Conservation (phyloP, 495 filamentous ascomycete genomes). For the Penicillium atrosanguineum region DNA sequence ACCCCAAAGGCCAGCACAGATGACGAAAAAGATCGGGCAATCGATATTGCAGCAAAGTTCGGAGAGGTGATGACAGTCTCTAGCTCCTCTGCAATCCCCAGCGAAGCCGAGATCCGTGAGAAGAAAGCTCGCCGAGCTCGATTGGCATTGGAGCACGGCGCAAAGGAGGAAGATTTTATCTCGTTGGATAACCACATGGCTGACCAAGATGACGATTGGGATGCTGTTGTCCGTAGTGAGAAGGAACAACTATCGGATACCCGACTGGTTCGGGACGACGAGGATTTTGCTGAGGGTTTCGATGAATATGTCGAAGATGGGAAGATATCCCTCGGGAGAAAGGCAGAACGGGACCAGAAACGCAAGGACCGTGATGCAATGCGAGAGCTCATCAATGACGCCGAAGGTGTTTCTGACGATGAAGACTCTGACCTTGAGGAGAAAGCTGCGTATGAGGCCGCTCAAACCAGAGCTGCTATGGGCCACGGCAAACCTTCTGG, state of each 20-base stretch:
- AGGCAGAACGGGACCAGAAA: slow-evolving; percentile 74
- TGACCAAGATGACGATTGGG: slow-evolving; percentile 44
- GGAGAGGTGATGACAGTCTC: slow-evolving; percentile 46
- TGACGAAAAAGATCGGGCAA: slow-evolving; percentile 54
- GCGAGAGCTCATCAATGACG: slow-evolving; percentile 78
- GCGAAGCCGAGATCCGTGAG: slow-evolving; percentile 83
- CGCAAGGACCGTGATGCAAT: slow-evolving; percentile 70
- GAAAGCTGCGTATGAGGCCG: slow-evolving; percentile 80
- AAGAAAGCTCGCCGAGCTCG: slow-evolving; percentile 86
- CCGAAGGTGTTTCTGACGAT: slow-evolving; percentile 61
- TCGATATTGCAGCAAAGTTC: slow-evolving; percentile 69
- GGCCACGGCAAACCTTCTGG: slow-evolving; percentile 54
- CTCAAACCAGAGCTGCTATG: slow-evolving; percentile 81
- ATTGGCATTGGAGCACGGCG: slow-evolving; percentile 66
- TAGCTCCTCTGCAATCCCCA: slow-evolving; percentile 59
- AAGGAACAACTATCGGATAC: slow-evolving; percentile 52
- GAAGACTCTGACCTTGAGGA: slow-evolving; percentile 81
- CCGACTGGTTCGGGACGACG: slow-evolving; percentile 80
- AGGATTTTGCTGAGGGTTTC: slow-evolving; percentile 93
- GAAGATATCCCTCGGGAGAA: slow-evolving; percentile 70
- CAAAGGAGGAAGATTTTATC: slow-evolving; percentile 77
- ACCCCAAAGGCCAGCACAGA: slow-evolving; percentile 60
- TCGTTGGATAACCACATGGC: slow-evolving; percentile 52
- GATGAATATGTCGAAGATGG: slow-evolving; percentile 90
- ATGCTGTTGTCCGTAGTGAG: slow-evolving; percentile 37